Evolutionary conservation across 805 yeast genomes (phyloP), one percentile per base, ranked within the genome.

Genomic region (Sugiyamaella chiloensis): DNA sequence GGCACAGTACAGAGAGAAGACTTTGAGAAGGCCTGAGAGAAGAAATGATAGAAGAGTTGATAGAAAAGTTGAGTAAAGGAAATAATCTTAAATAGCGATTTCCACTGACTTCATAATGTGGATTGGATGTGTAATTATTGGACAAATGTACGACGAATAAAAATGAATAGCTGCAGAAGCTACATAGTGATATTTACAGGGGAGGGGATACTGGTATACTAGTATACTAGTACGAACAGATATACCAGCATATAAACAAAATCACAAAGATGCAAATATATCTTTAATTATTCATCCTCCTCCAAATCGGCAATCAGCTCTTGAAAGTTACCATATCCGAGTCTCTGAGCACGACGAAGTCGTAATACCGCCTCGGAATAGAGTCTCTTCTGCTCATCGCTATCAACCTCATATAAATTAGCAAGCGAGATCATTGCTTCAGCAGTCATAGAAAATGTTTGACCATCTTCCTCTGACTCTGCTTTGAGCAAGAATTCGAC

Each of bases 351-450:
- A 59, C 76, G 79, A 42, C 69, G 74, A 56, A 90, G 69, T 24
- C 79, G 72, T 51, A 70, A 67, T 58, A 87, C 90, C 0, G 97
- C 98, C 47, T 75, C 71, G 14, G 66, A 64, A 63, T 90, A 90
- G 43, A 76, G 68, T 4, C 71, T 58, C 51, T 83, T 86, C 67
- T 88, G 96, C 36, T 82, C 85, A 27, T 69, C 67, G 44, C 83
- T 73, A 23, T 83, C 88, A 21, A 78, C 68, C 6, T 82, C 86
- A 51, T 75, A 72, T 43, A 89, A 62, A 57, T 89, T 90, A 12
- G 90, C 96, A 55, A 86, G 68, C 12, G 85, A 78, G 29, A 91
- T 87, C 59, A 79, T 71, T 1, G 95, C 90, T 64, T 91, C 98
- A 0, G 96, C 96, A 40, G 85, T 74, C 59, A 80, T 78, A 9